Evolutionary conservation across 768 basidiomycete genomes (phyloP), one percentile per base, ranked within the genome.

Genomic region (Leccinum incarnatum): DNA sequence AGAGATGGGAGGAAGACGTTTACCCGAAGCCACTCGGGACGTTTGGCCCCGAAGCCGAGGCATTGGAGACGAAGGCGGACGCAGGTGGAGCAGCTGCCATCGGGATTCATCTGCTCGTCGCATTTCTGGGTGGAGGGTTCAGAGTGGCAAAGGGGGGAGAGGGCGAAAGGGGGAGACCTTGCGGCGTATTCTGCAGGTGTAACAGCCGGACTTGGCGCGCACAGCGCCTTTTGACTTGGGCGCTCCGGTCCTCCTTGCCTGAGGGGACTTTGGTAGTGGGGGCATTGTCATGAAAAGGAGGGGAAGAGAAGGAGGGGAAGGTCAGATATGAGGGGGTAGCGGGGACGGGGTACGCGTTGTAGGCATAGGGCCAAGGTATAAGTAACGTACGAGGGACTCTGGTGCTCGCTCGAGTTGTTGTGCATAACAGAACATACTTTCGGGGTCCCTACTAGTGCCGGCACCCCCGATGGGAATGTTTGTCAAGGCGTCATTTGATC

Each of bases 201-300:
- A 93, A 72, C 91, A 93, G 63, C 91, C 91, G 54, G 89, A 88
- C 81, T 93, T 93, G 56, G 90, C 91, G 70, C 91, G 86, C 29
- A 87, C 83, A 56, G 88, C 86, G 71, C 88, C 90, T 79, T 91
- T 93, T 61, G 84, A 80, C 72, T 91, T 91, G 62, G 85, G 81
- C 70, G 82, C 77, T 66, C 83, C 83, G 72, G 75, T 62, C 63
- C 77, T 75, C 77, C 58, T 75, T 37, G 36, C 72, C 69, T 53
- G 79, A 0, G 71, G 71, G 19, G 76, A 73, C 70, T 79, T 82
- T 34, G 79, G 75, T 3, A 72, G 66, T 6, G 78, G 73, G 48
- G 72, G 70, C 74, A 75, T 73, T 64, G 15, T 29, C 2, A 32
- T 54, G 32, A 25, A 40, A 34, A 42, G 21, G 5, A 51, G 4